Base-by-base conservation (phyloP, 2,329 filamentous ascomycete species). In the Lizonia empirigonia region DNA sequence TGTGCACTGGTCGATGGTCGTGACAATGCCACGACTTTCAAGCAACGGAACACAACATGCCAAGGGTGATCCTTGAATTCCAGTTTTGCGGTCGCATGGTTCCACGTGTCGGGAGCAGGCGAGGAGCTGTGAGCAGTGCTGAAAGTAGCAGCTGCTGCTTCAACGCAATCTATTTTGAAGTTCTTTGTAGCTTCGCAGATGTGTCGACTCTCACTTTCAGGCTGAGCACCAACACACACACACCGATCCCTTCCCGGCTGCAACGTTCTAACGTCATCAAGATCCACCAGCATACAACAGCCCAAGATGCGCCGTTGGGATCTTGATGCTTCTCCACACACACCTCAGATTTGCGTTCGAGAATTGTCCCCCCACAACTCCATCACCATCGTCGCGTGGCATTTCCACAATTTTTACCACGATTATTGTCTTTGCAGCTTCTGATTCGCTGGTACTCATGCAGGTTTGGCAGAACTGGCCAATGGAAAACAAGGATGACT, bases 291-390 rank as follows among this genome's bases (percentile, higher is more conserved):
- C 41, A 24, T n/a, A n/a, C n/a, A 13, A 32, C 13, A 26, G 41
- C 42, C 37, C 42, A 37, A 41, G 49, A 39, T 41, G 42, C 20
- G 29, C 45, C 36, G 41, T 47, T 47, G 45, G 30, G 29, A 44
- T 39, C 24, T 33, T 44, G 39, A 29, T 42, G n/a, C 37, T 16
- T 44, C 47, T 34, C 29, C 23, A 39, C 50, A 40, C 50, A 52
- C 49, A 51, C 49, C 23, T 44, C 34, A 53, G 30, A 22, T 58
- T 58, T 54, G 51, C 55, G 51, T 48, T 58, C 55, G 47, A 58
- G 51, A 55, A 46, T 23, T 38, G 44, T 47, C 51, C 47, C 51
- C 55, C 51, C 55, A 55, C 46, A 44, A n/a, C 42, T 55, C 29
- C 36, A 24, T 37, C 44, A 40, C 33, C n/a, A n/a, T 47, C 22